A percentile compares a stretch with the other conserved stretches of the same genome.
These are phyloP conservation scores for Hylodesmum podocarpum DNA, from an alignment of 306 rosid species.

Conservation along the genomic window DNA sequence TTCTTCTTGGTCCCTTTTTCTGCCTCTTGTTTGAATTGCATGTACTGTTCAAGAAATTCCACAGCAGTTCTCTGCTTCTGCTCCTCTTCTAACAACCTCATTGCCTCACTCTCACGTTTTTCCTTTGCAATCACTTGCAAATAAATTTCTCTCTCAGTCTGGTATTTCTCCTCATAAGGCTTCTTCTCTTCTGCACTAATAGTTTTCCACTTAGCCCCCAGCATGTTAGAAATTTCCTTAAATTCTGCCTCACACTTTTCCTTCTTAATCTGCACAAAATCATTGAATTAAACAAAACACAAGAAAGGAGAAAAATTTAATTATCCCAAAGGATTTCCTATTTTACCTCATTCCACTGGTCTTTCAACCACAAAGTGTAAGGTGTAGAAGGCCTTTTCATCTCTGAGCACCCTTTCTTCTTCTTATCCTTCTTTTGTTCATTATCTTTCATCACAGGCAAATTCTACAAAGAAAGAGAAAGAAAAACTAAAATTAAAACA, in stretches of 20 bases:
- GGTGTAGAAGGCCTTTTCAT: slow-evolving; percentile 81
- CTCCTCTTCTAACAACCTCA: slow-evolving; percentile 83
- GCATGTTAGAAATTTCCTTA: slow-evolving; percentile 65
- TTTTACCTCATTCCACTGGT: slow-evolving; percentile 81
- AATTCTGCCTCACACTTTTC: slow-evolving; percentile 85
- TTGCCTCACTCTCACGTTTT: slow-evolving; percentile 86
- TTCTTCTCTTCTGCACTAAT: slow-evolving; percentile 69
- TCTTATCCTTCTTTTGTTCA: slow-evolving; percentile 66
- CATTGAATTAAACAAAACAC: neutral
- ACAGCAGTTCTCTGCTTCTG: slow-evolving; percentile 86
- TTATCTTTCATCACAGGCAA: slow-evolving; percentile 62
- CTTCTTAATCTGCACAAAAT: slow-evolving; percentile 61
- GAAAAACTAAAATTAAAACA: neutral
- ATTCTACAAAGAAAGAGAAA: slow-evolving; percentile 38
- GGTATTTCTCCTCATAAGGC: slow-evolving; percentile 86
- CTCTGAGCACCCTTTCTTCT: slow-evolving; percentile 56
- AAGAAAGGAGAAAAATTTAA: neutral
- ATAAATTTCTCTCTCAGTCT: slow-evolving; percentile 70
- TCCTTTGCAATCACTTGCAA: slow-evolving; percentile 60
- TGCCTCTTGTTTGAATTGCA: slow-evolving; percentile 76
- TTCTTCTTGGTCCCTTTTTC: slow-evolving; percentile 64
- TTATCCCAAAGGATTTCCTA: neutral
- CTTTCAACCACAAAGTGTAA: slow-evolving; percentile 84
- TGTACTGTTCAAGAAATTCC: slow-evolving; percentile 89
- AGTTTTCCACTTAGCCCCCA: slow-evolving; percentile 90